Evolutionary conservation across 2,329 filamentous ascomycete species (phyloP).

Genomic region (Penicillium hesseltinei): DNA sequence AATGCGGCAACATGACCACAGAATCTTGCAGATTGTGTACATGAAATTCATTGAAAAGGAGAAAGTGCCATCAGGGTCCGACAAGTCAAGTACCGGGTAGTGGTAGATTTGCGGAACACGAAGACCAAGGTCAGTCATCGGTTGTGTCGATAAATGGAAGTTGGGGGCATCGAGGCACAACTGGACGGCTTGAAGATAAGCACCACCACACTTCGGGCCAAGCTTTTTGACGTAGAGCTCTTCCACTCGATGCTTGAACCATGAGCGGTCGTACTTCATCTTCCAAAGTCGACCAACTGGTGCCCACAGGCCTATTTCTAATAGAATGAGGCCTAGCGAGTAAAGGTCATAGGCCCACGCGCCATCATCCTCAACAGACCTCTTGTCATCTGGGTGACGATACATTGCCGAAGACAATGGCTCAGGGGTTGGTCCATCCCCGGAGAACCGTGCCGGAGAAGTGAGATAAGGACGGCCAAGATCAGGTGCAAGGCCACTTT

Average conservation of each 20-base stretch:
- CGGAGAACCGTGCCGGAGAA: constrained; percentile 59
- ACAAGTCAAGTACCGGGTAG: constrained; percentile 45
- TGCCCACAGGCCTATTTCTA: constrained; percentile 64
- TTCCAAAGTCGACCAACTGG: constrained; percentile 64
- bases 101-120: constrained; percentile 42
- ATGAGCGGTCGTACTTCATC: constrained; percentile 59
- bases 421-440: constrained; percentile 47
- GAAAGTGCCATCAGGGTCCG: constrained; percentile 40
- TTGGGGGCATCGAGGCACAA: constrained; percentile 61
- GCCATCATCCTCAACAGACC: constrained; percentile 38
- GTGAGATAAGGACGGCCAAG: constrained; percentile 58
- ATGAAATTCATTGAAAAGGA: constrained; percentile 47
- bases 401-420: constrained; percentile 57
- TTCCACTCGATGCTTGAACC: constrained; percentile 64
- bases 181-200: constrained; percentile 62
- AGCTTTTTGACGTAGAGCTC: constrained; percentile 62
- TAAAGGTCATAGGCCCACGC: constrained; percentile 57
- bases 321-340: constrained; percentile 59
- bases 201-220: constrained; percentile 61
- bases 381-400: constrained; percentile 55
- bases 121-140: constrained; percentile 42
- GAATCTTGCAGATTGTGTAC: constrained; percentile 43
- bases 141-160: constrained; percentile 43
- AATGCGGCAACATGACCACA: constrained; percentile 43
- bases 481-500: constrained; percentile 40